These are phyloP conservation scores for Neoboletus subvelutipes DNA, from an alignment of 768 basidiomycete genomes.

Conservation along the genomic window DNA sequence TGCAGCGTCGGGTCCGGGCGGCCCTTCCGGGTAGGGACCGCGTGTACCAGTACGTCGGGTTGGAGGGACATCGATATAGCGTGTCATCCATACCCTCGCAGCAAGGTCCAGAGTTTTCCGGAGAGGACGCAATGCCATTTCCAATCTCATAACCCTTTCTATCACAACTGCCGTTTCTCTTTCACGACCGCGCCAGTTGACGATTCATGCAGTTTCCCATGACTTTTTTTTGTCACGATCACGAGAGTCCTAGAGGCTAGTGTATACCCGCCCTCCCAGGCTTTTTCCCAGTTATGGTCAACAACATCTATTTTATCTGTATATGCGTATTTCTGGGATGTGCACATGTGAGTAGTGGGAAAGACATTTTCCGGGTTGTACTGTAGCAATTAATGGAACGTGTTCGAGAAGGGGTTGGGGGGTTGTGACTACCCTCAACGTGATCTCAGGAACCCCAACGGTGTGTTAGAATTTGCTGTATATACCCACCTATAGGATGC, in stretches of 20 bases:
- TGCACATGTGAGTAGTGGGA: slow-evolving; percentile 1
- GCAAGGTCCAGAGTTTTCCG: not conserved
- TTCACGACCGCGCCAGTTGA: slow-evolving; percentile 16
- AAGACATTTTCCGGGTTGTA: slow-evolving; percentile 10
- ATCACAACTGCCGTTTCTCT: slow-evolving; percentile 8
- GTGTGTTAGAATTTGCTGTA: too few relatives aligned
- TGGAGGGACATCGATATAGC: slow-evolving; percentile 3
- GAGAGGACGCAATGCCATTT: not conserved
- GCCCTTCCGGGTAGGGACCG: slow-evolving; percentile 27
- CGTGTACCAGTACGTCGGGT: slow-evolving; percentile 34
- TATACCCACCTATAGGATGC: slow-evolving; percentile 1
- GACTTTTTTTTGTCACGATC: slow-evolving; percentile 1
- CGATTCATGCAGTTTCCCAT: not conserved
- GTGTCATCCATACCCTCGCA: not conserved
- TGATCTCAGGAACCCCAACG: not conserved
- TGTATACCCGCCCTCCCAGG: slow-evolving; percentile 6
- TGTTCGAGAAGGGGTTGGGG: slow-evolving; percentile 3
- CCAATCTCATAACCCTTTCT: slow-evolving; percentile 12
- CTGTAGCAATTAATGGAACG: slow-evolving; percentile 10
- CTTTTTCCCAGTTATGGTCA: slow-evolving; percentile 8
- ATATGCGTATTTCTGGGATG: slow-evolving; percentile 8
- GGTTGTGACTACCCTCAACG: slow-evolving; percentile 9
- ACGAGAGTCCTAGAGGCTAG: slow-evolving; percentile 1
- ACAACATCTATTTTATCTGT: slow-evolving; percentile 20
- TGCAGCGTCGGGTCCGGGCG: slow-evolving; percentile 31